phyloP scores from a whole-genome alignment of 371 early-diverging fungal species.

The Mortierella sp. region DNA sequence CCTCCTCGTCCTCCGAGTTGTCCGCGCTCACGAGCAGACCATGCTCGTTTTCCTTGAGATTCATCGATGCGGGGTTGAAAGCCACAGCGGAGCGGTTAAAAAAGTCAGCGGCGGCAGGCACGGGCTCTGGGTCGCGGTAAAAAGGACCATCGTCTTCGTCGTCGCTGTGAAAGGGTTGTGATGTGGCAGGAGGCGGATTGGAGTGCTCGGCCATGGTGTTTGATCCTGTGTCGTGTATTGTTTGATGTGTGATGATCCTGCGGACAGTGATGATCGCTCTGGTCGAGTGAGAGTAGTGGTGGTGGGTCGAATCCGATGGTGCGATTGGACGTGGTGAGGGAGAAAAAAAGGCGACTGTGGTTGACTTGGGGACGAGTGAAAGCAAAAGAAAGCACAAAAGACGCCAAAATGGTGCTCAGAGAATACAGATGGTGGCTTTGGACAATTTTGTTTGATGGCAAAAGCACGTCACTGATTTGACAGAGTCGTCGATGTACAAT shows the following conservation, averaged over 20 bases:
- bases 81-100: conserved; percentile 19
- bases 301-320: background rate
- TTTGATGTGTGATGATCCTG: background rate
- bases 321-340: background rate
- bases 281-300: background rate
- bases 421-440: conserved; percentile 1
- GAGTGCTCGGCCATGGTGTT: conserved; percentile 23
- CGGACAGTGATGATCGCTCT: background rate
- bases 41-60: conserved; percentile 17
- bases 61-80: conserved; percentile 17
- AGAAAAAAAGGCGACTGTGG: background rate
- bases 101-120: conserved; percentile 15
- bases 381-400: background rate
- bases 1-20: background rate
- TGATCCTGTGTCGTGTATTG: background rate
- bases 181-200: conserved; percentile 21
- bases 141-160: conserved; percentile 1
- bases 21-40: conserved; percentile 6
- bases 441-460: background rate
- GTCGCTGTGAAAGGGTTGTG: background rate
- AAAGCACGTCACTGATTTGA: conserved; percentile 4
- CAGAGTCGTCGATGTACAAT: too few species aligned
- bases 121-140: conserved; percentile 13
- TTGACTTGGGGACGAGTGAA: background rate
- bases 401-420: background rate